A percentile compares a stretch with the other conserved stretches of the same genome.
These are phyloP conservation scores for Kwoniella bestiolae DNA, from an alignment of 768 basidiomycete genomes.

Conservation along the genomic window DNA sequence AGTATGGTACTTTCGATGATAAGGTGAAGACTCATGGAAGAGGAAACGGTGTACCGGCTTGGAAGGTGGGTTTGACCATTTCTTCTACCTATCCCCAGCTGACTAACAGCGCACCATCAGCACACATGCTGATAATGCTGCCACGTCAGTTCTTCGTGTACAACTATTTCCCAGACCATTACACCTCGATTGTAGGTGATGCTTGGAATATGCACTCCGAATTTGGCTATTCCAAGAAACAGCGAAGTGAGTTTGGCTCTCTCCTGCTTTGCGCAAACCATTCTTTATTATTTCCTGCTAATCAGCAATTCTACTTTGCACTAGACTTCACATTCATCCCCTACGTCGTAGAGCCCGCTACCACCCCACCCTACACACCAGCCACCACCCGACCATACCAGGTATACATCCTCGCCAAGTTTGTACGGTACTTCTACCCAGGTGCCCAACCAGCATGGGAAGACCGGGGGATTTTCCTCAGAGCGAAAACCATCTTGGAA, in stretches of 20 bases:
- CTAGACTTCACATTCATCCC: slow-evolving; percentile 23
- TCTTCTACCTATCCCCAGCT: too few species aligned
- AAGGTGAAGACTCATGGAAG: slow-evolving; percentile 15
- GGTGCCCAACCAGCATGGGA: slow-evolving; percentile 28
- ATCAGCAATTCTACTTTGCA: too few species aligned
- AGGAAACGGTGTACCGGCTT: slow-evolving; percentile 26
- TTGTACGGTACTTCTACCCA: slow-evolving; percentile 28
- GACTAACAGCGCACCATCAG: not conserved
- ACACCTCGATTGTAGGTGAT: slow-evolving; percentile 21
- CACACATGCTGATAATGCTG: not conserved
- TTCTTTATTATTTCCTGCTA: too few species aligned
- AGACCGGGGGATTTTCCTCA: slow-evolving; percentile 19
- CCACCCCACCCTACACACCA: slow-evolving; percentile 21
- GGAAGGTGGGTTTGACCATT: slow-evolving; percentile 17
- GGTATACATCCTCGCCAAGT: slow-evolving; percentile 31
- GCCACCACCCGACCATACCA: slow-evolving; percentile 12
- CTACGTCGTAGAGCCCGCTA: slow-evolving; percentile 18
- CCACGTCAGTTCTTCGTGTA: slow-evolving; percentile 23
- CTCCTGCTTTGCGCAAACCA: too few species aligned
- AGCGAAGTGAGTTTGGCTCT: slow-evolving; percentile 27
- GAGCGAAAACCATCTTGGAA: slow-evolving; percentile 18
- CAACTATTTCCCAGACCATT: slow-evolving; percentile 27
- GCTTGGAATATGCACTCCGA: slow-evolving; percentile 27
- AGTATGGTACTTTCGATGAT: slow-evolving; percentile 20
- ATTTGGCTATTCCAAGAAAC: slow-evolving; percentile 15